Base-by-base conservation (phyloP, 768 basidiomycete species). In the Pholiota conissans region DNA sequence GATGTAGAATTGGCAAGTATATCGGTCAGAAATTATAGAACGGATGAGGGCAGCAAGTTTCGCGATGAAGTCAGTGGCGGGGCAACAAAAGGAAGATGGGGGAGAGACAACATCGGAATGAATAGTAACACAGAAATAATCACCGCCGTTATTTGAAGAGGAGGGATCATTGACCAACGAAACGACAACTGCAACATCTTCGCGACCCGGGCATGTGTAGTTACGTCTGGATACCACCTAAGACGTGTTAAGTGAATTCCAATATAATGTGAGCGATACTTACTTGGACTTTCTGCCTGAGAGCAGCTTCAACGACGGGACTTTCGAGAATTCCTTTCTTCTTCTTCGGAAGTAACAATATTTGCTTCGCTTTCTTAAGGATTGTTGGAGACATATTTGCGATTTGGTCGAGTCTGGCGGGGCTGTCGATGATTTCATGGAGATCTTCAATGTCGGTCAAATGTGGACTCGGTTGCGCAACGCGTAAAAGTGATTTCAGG, bases 401-500 rank as follows among this genome's bases (percentile, higher is more conserved):
- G 24, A 81, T 59, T 9, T 51, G 59, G 4, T 69, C 63, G 30
- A 79, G 60, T 42, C 65, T 72, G 20, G 42, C 26, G 18, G 59
- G 57, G 52, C 75, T 64, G 6, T 50, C 55, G 24, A 80, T 53
- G 9, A 80, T 63, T 1, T 63, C 61, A 59, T 79, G 74, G 3
- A 83, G 69, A 53, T 82, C 79, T 66, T 83, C 81, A 29, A 83
- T 82, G 63, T 83, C 81, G 1, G 78, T 69, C 28, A 71, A 57
- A 40, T 16, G 34, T n/a, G 45, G 52, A 45, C 54, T 30, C 65
- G 64, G 47, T 57, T 65, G 63, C 54, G 68, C 53, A 65, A 66
- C 51, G 32, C 68, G 69, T 39, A 83, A 66, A 18, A 81, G 59
- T 32, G 71, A 73, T 59, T 71, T 72, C 53, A 83, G 62, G n/a